These are phyloP conservation scores for Aureobasidium sp. DNA, from an alignment of 2,329 filamentous ascomycete genomes.

Conservation along the genomic window DNA sequence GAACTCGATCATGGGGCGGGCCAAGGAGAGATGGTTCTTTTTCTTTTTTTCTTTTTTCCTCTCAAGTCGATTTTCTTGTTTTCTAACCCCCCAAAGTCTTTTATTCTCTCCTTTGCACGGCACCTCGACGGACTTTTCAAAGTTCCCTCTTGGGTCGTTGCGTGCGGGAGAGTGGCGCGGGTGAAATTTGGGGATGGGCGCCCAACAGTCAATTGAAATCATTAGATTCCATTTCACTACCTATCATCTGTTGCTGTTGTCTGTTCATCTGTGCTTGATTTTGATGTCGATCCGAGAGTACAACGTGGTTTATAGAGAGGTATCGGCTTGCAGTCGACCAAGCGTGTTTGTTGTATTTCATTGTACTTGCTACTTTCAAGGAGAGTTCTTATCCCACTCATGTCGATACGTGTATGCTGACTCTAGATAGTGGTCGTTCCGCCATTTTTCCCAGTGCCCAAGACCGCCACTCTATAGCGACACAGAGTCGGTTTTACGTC, in stretches of 20 bases:
- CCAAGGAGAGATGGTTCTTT: conserved; percentile 11
- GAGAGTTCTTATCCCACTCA: not conserved
- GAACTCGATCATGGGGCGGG: conserved; percentile 11
- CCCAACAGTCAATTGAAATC: conserved; percentile 11
- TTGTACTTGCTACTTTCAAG: not conserved
- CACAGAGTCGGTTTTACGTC: too few relatives aligned
- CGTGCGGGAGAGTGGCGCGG: not conserved
- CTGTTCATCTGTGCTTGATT: not conserved
- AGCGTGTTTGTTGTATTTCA: not conserved
- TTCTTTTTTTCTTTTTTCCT: conserved; percentile 8
- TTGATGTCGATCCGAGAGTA: not conserved
- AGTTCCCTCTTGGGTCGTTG: not conserved
- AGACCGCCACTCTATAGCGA: too few relatives aligned
- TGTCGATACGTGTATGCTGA: not conserved
- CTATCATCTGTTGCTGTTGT: not conserved
- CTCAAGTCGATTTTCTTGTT: conserved; percentile 5
- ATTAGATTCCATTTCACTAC: conserved; percentile 9
- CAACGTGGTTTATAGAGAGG: not conserved
- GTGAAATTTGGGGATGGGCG: conserved; percentile 8
- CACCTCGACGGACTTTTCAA: not conserved
- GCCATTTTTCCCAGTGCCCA: not conserved
- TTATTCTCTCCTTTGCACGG: conserved; percentile 7
- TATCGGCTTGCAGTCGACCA: not conserved
- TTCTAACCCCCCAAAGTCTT: not conserved
- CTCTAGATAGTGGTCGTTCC: not conserved